Percentiles rank a stretch among this genome's conserved stretches.
These are phyloP conservation scores for Barnettozyma sucrosica DNA, from an alignment of 805 yeast genomes.

Conservation along the genomic window DNA sequence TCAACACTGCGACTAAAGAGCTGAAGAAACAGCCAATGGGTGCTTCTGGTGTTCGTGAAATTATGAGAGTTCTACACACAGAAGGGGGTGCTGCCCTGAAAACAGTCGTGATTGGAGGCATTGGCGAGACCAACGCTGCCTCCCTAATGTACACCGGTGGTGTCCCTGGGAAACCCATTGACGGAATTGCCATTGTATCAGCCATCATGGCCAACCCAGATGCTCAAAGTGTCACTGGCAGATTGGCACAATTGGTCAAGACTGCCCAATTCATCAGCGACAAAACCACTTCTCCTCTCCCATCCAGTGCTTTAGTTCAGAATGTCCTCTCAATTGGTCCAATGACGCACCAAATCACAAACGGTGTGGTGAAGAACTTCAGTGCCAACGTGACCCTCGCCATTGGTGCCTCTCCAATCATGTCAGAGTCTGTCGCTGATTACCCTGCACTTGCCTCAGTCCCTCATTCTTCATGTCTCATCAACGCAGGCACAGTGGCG, in stretches of 20 bases:
- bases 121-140: slow-evolving; percentile 56
- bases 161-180: slow-evolving; percentile 41
- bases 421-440: slow-evolving; percentile 72
- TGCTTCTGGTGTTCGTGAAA: slow-evolving; percentile 52
- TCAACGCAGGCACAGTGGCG: slow-evolving; percentile 69
- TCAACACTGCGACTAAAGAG: slow-evolving; percentile 65
- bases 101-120: slow-evolving; percentile 79
- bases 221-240: slow-evolving; percentile 46
- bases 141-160: slow-evolving; percentile 48
- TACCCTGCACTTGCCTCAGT: slow-evolving; percentile 56
- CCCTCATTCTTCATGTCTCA: slow-evolving; percentile 49
- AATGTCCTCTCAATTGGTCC: slow-evolving; percentile 38
- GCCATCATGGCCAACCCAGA: slow-evolving; percentile 64
- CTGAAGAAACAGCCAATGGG: slow-evolving; percentile 58
- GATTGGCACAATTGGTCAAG: slow-evolving; percentile 26
- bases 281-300: neutral
- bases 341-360: slow-evolving; percentile 81
- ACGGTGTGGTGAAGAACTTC: slow-evolving; percentile 80
- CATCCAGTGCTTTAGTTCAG: slow-evolving; percentile 13
- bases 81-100: slow-evolving; percentile 34
- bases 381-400: slow-evolving; percentile 85
- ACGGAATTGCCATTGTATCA: slow-evolving; percentile 89
- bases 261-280: neutral
- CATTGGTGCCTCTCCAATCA: slow-evolving; percentile 79
- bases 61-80: slow-evolving; percentile 42